These are phyloP conservation scores for Penicillium brevicompactum DNA, from an alignment of 2,329 filamentous ascomycete species.

Conservation along the genomic window DNA sequence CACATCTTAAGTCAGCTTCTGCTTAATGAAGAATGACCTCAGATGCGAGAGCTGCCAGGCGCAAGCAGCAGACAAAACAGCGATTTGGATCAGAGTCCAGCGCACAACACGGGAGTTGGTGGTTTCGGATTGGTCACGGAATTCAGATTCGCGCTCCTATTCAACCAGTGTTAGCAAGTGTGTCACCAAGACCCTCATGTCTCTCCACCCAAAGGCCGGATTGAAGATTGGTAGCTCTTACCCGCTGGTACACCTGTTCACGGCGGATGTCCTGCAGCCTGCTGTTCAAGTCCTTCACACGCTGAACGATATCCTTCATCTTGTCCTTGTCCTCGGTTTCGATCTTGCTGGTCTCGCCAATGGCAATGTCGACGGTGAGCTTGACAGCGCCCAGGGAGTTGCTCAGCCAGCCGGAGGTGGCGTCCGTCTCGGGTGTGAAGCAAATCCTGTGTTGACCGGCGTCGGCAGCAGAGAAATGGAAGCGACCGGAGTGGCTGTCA, in stretches of 20 bases:
- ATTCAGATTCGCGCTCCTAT: slow-evolving; percentile 95
- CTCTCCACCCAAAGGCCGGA: no score
- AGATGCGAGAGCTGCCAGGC: slow-evolving; percentile 97
- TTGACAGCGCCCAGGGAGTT: slow-evolving; percentile 75
- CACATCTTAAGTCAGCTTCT: slow-evolving; percentile 83
- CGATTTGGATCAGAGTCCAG: slow-evolving; percentile 90
- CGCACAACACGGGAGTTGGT: slow-evolving; percentile 90
- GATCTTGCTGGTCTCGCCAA: slow-evolving; percentile 91
- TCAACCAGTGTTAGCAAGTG: neutral
- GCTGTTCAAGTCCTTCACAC: slow-evolving; percentile 85
- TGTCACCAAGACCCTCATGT: neutral
- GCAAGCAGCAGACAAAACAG: slow-evolving; percentile 82
- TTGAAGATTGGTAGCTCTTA: slow-evolving; percentile 45
- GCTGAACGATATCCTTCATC: slow-evolving; percentile 83
- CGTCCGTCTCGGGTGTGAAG: slow-evolving; percentile 80
- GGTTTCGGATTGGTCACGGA: slow-evolving; percentile 93
- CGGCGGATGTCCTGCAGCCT: slow-evolving; percentile 84
- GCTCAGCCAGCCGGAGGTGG: slow-evolving; percentile 71
- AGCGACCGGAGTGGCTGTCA: slow-evolving; percentile 74
- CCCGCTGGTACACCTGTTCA: slow-evolving; percentile 95
- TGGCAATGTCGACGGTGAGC: slow-evolving; percentile 84
- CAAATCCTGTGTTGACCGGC: slow-evolving; percentile 95
- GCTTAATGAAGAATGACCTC: slow-evolving; percentile 98
- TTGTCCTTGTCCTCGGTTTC: slow-evolving; percentile 93
- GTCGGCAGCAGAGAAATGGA: slow-evolving; percentile 94